Evolutionary conservation across 148 eudicot genomes (phyloP), one percentile per base, ranked within the genome.

Genomic region (Rhododendron henanense): DNA sequence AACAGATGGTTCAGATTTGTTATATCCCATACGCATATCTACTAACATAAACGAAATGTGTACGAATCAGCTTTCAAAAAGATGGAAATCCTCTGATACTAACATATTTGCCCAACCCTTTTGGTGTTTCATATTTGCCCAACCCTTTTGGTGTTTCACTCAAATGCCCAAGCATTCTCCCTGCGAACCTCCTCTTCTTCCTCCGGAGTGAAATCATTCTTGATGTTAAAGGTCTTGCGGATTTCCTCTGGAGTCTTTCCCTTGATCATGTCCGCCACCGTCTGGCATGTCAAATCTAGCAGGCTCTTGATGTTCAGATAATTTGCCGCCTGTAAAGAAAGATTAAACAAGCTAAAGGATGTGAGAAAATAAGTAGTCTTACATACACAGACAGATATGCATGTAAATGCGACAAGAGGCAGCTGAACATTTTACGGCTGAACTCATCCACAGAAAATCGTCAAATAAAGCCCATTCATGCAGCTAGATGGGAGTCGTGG

Each of bases 241-340:
- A 93, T 93, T 83, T 93, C 94, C 87, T 93, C 96, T 4, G 94
- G 94, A 13, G 93, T 90, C 92, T 94, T 93, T 5, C 96, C 94
- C 87, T 91, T 92, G 84, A 93, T 92, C 96, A 92, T 92, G 88
- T 93, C 96, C 0, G 96, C 94, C 16, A 92, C 94, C 28, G 96
- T 91, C 86, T 92, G 93, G 83, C 94, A 92, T 47, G 96, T 93
- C 83, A 92, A 86, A 86, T 94, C 96, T 35, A 94, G 90, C 86
- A 94, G 84, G 78, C 87, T 84, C 92, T 92, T 91, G 86, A 94
- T 91, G 87, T 90, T 88, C 73, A 94, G 87, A 63, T 94, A 94
- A 84, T 92, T 94, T 9, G 94, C 96, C 71, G 93, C 96, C 96
- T 92, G 88, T 25, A 67, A 82, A 45, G 74, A 31, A 65, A 67